Percentiles rank a stretch among this genome's conserved stretches.
These are phyloP conservation scores for Phytophthora foliorum DNA, from an alignment of 352 stramenopile genomes.

Conservation along the genomic window DNA sequence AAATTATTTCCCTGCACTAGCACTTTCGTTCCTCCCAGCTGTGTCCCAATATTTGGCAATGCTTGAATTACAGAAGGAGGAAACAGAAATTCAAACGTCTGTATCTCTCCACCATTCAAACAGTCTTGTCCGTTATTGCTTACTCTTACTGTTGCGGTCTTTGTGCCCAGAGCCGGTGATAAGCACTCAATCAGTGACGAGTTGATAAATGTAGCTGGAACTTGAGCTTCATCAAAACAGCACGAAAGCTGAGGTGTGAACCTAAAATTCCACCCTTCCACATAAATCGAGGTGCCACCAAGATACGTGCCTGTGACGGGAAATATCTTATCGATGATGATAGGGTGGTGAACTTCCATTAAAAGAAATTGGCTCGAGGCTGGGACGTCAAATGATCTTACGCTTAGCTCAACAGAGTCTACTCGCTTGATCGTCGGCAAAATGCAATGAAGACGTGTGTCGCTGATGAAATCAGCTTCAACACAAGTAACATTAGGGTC, in stretches of 20 bases:
- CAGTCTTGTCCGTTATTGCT: slow-evolving; percentile 74
- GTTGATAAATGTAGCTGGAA: slow-evolving; percentile 76
- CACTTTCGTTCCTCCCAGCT: slow-evolving; percentile 66
- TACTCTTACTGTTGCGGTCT: slow-evolving; percentile 42
- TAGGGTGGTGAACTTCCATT: slow-evolving; percentile 41
- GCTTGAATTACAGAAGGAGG: slow-evolving; percentile 43
- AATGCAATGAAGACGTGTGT: slow-evolving; percentile 41
- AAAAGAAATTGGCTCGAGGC: slow-evolving; percentile 15
- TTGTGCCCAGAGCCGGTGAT: slow-evolving; percentile 45
- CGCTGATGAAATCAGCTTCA: slow-evolving; percentile 42
- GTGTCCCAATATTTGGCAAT: slow-evolving; percentile 44
- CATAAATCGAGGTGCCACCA: slow-evolving; percentile 53
- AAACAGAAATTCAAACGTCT: slow-evolving; percentile 57
- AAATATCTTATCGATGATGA: slow-evolving; percentile 36
- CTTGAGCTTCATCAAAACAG: slow-evolving; percentile 63
- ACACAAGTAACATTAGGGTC: slow-evolving; percentile 21
- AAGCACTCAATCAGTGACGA: slow-evolving; percentile 62
- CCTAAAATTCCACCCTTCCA: slow-evolving; percentile 64
- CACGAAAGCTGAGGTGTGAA: slow-evolving; percentile 66
- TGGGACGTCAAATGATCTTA: slow-evolving; percentile 27
- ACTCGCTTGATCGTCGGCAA: slow-evolving; percentile 32
- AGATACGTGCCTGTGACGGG: slow-evolving; percentile 38
- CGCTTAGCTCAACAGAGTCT: slow-evolving; percentile 24
- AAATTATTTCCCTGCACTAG: slow-evolving; percentile 54
- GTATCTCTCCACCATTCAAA: slow-evolving; percentile 37